Evolutionary conservation across 257 asterid genomes (phyloP), one percentile per base, ranked within the genome.

Genomic region (Lavandula angustifolia): DNA sequence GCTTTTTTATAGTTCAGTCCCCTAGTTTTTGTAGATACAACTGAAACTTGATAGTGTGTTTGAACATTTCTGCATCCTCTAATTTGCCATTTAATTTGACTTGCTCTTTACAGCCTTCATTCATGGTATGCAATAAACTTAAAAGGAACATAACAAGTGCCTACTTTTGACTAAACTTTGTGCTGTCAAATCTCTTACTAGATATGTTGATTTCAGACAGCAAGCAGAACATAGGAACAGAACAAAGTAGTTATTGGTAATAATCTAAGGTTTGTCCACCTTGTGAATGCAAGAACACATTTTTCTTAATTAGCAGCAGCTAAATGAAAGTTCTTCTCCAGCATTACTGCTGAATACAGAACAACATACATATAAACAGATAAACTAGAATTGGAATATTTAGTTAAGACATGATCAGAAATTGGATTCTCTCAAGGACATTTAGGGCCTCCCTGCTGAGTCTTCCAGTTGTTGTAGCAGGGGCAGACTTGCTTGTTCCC

Each of bases 391-490:
- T 41, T 37, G 8, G 9, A 6, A 37, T 2, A 37, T 37, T 7
- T 5, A 37, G 8, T 7, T 1, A 6, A 5, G 42, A 2, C 9
- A 37, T 2, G 42, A 37, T 7, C 9, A 37, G 47, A 41, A 8
- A 9, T 5, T 7, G 16, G 69, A 34, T 17, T 7, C 16, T 54
- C 46, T 77, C 65, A 83, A 16, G 91, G 88, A 74, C 91, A 86
- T 66, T 86, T 86, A 0, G 95, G 95, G 46, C 87, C 85, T 35
- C 91, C 91, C 67, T 55, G 61, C 68, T 83, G 78, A 72, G 95
- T 86, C 71, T 86, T 86, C 91, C 88, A 86, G 81, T 84, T 83
- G 68, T 86, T 84, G 78, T 84, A 86, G 74, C 90, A 86, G 49
- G 95, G 95, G 83, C 95, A 86, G 9, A 75, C 58, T 69, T 81